These are phyloP conservation scores for Pseudoturritis turrita DNA, from an alignment of 345 rosid species.

Conservation along the genomic window DNA sequence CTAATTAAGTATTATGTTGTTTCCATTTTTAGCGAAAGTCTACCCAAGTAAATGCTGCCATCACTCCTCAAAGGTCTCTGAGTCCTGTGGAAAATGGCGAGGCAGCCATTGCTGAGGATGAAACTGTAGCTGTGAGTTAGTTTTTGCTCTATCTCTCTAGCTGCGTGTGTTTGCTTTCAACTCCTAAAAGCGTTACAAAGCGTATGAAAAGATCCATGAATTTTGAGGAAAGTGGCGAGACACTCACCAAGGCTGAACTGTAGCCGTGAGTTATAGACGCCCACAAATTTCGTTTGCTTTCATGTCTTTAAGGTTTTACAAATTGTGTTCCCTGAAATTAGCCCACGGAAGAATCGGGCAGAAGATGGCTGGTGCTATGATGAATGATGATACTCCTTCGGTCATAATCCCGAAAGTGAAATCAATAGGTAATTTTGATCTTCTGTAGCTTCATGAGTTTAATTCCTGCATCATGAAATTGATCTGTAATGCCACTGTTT, in stretches of 20 bases:
- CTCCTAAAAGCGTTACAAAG: conserved; percentile 21
- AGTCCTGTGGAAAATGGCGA: too few relatives aligned
- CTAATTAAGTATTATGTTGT: neutral
- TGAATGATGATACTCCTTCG: conserved; percentile 33
- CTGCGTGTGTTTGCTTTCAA: neutral
- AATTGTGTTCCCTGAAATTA: neutral
- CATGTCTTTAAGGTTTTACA: neutral
- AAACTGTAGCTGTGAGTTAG: neutral
- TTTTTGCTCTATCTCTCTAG: neutral
- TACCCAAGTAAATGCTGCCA: neutral
- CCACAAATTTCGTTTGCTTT: neutral
- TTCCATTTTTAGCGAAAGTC: neutral
- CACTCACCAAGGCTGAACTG: conserved; percentile 7
- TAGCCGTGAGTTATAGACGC: conserved; percentile 39
- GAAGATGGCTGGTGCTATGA: conserved; percentile 23
- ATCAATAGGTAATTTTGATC: conserved; percentile 18
- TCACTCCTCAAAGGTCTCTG: neutral
- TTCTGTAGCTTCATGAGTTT: neutral
- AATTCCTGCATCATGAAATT: neutral
- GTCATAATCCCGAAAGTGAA: conserved; percentile 13
- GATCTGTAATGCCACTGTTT: conserved; percentile 1
- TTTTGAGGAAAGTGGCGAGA: conserved; percentile 1
- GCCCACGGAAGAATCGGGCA: conserved; percentile 13
- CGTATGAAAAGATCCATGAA: conserved; percentile 11
- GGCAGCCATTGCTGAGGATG: neutral